These are phyloP conservation scores for Thalassiosira profunda DNA, from an alignment of 108 stramenopile genomes.

Conservation along the genomic window DNA sequence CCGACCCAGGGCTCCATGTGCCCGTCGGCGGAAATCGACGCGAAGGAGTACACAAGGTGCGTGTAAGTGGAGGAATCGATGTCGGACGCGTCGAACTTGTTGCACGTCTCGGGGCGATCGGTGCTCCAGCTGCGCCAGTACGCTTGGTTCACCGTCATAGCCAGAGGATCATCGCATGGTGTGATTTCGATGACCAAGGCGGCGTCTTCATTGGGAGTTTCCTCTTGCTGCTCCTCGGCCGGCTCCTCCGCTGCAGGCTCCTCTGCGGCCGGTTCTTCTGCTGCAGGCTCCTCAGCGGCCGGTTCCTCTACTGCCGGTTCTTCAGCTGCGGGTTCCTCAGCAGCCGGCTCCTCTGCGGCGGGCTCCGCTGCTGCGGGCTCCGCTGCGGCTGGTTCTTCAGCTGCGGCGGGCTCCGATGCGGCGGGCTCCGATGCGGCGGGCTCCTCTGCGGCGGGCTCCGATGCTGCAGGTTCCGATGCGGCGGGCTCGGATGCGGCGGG, in stretches of 20 bases:
- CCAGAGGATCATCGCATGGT: slow-evolving; percentile 49
- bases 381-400: too few species aligned
- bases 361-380: too few species aligned
- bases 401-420: too few species aligned
- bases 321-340: not conserved
- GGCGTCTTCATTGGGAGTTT: slow-evolving; percentile 4
- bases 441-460: too few species aligned
- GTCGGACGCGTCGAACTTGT: slow-evolving; percentile 49
- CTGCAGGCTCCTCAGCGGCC: slow-evolving; percentile 6
- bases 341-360: too few species aligned
- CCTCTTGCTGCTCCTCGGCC: slow-evolving; percentile 17
- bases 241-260: slow-evolving; percentile 11
- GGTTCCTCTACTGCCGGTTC: not conserved
- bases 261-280: slow-evolving; percentile 12
- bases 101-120: slow-evolving; percentile 45
- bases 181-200: slow-evolving; percentile 44
- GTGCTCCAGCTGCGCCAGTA: slow-evolving; percentile 59
- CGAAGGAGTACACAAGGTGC: slow-evolving; percentile 52
- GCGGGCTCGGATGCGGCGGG: too few species aligned
- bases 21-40: slow-evolving; percentile 45
- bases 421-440: too few species aligned
- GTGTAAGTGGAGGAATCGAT: slow-evolving; percentile 49
- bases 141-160: slow-evolving; percentile 59
- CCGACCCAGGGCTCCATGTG: slow-evolving; percentile 54
- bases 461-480: too few species aligned